Percentiles rank a stretch among this genome's conserved stretches.
Evolutionary conservation across 371 early-diverging fungal genomes (phyloP).

Genomic region (Mucor saturninus): DNA sequence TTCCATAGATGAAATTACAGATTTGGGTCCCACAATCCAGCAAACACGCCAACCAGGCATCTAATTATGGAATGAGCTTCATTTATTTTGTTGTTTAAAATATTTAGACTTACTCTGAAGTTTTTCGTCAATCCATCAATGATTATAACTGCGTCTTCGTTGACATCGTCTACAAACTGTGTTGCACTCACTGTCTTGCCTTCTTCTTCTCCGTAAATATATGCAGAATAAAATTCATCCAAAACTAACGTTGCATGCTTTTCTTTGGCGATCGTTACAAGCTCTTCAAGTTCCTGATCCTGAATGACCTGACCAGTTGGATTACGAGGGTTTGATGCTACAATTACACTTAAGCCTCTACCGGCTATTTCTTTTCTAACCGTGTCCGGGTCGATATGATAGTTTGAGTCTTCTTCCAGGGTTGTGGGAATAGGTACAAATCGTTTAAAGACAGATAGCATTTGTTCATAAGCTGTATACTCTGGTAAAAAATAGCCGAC

Average conservation of each 20-base stretch:
- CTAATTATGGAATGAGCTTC: constrained; percentile 11
- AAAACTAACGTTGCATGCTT: constrained; percentile 49
- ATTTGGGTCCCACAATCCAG: constrained; percentile 58
- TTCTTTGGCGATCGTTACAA: constrained; percentile 42
- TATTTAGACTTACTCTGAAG: constrained; percentile 32
- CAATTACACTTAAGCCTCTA: constrained; percentile 53
- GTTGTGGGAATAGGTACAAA: constrained; percentile 61
- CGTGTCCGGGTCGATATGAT: constrained; percentile 47
- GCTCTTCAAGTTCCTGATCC: constrained; percentile 43
- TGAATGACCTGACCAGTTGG: constrained; percentile 59
- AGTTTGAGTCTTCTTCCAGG: constrained; percentile 41
- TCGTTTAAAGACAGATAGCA: constrained; percentile 53
- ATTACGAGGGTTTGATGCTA: constrained; percentile 59
- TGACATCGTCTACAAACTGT: constrained; percentile 49
- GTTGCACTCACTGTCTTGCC: constrained; percentile 49
- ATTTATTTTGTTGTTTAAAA: background rate
- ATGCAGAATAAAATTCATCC: constrained; percentile 60
- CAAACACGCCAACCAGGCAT: constrained; percentile 62
- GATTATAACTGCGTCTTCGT: constrained; percentile 52
- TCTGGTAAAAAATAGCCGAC: constrained; percentile 62
- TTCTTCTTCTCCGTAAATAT: constrained; percentile 48
- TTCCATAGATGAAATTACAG: constrained; percentile 53
- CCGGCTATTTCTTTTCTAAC: constrained; percentile 48
- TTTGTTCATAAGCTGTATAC: constrained; percentile 57
- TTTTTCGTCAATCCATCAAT: constrained; percentile 54